Percentiles rank a stretch among this genome's conserved stretches.
Evolutionary conservation across 495 filamentous ascomycete genomes (phyloP).

Genomic region (Apiosordaria backusii): DNA sequence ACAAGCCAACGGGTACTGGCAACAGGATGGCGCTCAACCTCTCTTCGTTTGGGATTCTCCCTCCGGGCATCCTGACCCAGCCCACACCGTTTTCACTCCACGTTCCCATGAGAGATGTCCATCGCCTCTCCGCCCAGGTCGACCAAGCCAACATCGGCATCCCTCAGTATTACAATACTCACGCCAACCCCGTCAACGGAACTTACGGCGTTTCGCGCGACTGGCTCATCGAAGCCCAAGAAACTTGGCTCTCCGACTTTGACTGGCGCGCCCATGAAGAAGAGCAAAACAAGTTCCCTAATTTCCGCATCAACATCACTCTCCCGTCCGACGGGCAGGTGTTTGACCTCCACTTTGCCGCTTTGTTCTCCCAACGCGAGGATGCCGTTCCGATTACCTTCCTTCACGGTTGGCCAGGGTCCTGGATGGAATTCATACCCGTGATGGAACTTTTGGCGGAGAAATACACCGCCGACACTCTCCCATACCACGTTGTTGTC

Average conservation of each 20-base stretch:
- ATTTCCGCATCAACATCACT: conserved; percentile 54
- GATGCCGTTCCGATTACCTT: conserved; percentile 61
- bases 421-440: conserved; percentile 54
- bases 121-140: conserved; percentile 6
- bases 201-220: conserved; percentile 53
- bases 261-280: conserved; percentile 52
- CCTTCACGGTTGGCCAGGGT: conserved; percentile 45
- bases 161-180: conserved; percentile 21
- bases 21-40: conserved; percentile 1
- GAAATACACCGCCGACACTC: conserved; percentile 51
- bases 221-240: conserved; percentile 55
- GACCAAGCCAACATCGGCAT: conserved; percentile 7
- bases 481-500: conserved; percentile 65
- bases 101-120: conserved; percentile 4
- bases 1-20: not conserved
- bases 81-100: conserved; percentile 2
- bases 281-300: conserved; percentile 60
- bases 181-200: conserved; percentile 16
- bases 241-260: conserved; percentile 48
- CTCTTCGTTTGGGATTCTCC: conserved; percentile 6
- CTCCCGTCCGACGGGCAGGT: conserved; percentile 35
- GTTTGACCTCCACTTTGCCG: conserved; percentile 58
- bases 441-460: conserved; percentile 41
- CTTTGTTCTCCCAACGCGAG: conserved; percentile 54
- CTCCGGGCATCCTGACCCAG: not conserved